Evolutionary conservation across 75 land plant genomes (phyloP).

Genomic region (Chamaecyparis obtusa): DNA sequence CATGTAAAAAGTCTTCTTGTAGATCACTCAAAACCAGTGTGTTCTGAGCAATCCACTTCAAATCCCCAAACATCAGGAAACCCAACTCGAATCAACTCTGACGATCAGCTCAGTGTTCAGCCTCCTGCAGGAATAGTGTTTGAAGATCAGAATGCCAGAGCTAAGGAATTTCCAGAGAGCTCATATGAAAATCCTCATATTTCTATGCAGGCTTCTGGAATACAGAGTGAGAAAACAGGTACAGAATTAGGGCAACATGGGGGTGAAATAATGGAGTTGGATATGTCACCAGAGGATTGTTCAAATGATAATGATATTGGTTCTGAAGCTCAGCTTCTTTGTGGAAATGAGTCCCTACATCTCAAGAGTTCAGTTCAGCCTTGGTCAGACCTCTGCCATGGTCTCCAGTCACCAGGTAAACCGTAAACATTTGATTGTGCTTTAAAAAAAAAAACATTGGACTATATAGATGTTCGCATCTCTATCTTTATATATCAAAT

Average conservation of each 20-base stretch:
- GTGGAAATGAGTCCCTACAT: neutral
- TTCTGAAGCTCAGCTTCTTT: constrained; percentile 23
- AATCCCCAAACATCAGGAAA: constrained; percentile 28
- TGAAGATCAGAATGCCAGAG: constrained; percentile 12
- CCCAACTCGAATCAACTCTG: constrained; percentile 18
- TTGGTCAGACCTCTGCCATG: constrained; percentile 17
- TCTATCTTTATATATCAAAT: no score
- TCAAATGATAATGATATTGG: constrained; percentile 42
- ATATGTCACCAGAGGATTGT: constrained; percentile 54
- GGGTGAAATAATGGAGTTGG: constrained; percentile 60
- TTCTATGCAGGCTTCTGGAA: constrained; percentile 20
- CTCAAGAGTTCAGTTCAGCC: neutral
- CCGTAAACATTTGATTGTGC: neutral
- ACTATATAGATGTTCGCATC: no score
- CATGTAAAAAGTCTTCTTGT: constrained; percentile 45
- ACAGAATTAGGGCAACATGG: constrained; percentile 18
- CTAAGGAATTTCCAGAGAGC: constrained; percentile 16
- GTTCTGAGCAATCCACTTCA: constrained; percentile 73
- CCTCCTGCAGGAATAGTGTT: constrained; percentile 1
- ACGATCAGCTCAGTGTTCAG: constrained; percentile 9
- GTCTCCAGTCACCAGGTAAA: constrained; percentile 10
- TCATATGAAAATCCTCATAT: constrained; percentile 28
- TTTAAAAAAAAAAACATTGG: no score
- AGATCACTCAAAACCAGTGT: constrained; percentile 51
- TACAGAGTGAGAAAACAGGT: constrained; percentile 26